These are phyloP conservation scores for Termitomyces sp. DNA, from an alignment of 768 basidiomycete species.

Conservation along the genomic window DNA sequence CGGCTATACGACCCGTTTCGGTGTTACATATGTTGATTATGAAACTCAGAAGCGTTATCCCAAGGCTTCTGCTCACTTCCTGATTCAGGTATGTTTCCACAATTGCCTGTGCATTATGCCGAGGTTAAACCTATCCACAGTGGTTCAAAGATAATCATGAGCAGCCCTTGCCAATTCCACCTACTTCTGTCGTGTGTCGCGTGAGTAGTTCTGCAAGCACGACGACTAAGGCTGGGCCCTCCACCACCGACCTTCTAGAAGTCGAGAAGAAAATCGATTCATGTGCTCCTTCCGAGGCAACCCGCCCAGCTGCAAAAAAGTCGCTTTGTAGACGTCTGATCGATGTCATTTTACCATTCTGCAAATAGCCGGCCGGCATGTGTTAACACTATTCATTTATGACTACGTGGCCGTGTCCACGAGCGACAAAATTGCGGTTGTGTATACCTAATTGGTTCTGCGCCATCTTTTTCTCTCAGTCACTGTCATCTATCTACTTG, in stretches of 20 bases:
- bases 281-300: not conserved
- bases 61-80: conserved; percentile 55
- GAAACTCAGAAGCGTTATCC: conserved; percentile 60
- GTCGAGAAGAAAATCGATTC: not conserved
- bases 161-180: conserved; percentile 1
- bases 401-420: not conserved
- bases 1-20: conserved; percentile 63
- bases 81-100: conserved; percentile 38
- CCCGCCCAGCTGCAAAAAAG: not conserved
- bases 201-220: not conserved
- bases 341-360: not conserved
- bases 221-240: not conserved
- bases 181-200: not conserved
- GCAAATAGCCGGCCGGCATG: not conserved
- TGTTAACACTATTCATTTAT: not conserved
- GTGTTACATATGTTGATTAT: conserved; percentile 68
- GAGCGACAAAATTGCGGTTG: not conserved
- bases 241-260: not conserved
- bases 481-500: no score
- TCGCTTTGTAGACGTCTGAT: not conserved
- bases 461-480: not conserved
- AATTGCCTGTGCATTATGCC: not conserved
- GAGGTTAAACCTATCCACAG: conserved; percentile 14
- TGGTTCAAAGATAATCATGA: conserved; percentile 31
- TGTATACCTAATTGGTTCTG: not conserved